Evolutionary conservation across 2,329 filamentous ascomycete genomes (phyloP).

Genomic region (Fusarium graminum): DNA sequence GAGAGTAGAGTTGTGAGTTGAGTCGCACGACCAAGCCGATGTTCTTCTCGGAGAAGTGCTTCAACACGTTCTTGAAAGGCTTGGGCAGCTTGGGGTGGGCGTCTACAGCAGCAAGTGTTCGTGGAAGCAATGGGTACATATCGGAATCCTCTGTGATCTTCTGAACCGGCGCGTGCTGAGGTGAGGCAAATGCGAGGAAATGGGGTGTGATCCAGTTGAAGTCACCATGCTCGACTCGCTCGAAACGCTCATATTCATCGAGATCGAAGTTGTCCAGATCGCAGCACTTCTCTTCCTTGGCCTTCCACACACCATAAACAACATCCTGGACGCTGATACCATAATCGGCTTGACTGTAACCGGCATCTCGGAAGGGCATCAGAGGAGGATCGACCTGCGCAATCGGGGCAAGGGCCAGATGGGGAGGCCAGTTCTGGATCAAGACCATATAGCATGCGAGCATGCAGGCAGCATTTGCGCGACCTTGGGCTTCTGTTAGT

Average conservation of each 20-base stretch:
- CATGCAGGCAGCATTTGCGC: conserved; percentile 93
- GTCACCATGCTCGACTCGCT: conserved; percentile 97
- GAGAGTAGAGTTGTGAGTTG: conserved; percentile 95
- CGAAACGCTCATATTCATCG: conserved; percentile 96
- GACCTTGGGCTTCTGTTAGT: conserved; percentile 64
- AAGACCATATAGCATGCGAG: conserved; percentile 99
- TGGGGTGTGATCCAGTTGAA: conserved; percentile 99
- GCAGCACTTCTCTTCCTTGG: conserved; percentile 94
- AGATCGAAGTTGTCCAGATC: conserved; percentile 94
- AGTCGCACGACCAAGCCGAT: conserved; percentile 94
- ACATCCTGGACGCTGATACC: conserved; percentile 96
- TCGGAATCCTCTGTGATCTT: conserved; percentile 80
- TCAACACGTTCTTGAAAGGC: conserved; percentile 95
- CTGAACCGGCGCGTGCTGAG: conserved; percentile 82
- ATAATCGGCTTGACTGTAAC: conserved; percentile 98
- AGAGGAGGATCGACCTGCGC: conserved; percentile 96
- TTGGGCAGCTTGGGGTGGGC: conserved; percentile 77
- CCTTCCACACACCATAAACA: conserved; percentile 98
- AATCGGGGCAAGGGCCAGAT: conserved; percentile 93
- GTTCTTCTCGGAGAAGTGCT: conserved; percentile 87
- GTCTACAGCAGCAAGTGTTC: conserved; percentile 79
- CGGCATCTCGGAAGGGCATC: conserved; percentile 98
- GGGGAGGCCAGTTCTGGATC: conserved; percentile 97
- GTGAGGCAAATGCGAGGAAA: conserved; percentile 96
- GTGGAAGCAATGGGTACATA: conserved; percentile 79